Base-by-base conservation (phyloP, 2,329 filamentous ascomycete species). In the Pseudocercospora pini-densiflorae region DNA sequence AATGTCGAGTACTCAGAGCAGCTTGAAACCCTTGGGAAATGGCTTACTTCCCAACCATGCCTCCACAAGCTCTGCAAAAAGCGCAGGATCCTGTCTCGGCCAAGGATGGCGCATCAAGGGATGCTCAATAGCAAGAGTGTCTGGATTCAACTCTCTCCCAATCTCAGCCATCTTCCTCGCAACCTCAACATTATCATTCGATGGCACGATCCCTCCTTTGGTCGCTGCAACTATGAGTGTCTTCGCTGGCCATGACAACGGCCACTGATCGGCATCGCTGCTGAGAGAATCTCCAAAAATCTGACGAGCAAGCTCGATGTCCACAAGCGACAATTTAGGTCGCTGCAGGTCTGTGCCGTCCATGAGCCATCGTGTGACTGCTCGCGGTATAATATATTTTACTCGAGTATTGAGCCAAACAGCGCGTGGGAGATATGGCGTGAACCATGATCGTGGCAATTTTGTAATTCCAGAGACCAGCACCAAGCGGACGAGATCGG, bases 61-160 rank as follows among this genome's bases (percentile, higher is more conserved):
- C 40, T 27, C 61, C 9, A 70, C 65, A 23, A 65, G 62, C 16
- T 66, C 58, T n/a, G 73, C 73, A 59, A 74, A 76, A 33, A 75
- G 45, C 19, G 60, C 53, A 29, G 74, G 69, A 29, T 66, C 68
- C 59, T 76, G 74, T 29, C 66, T 45, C 61, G 63, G 68, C 74
- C 74, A 76, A 14, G 73, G 71, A 66, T 75, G 74, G 21, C 73
- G 61, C 71, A 74, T 73, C 8, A 57, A 51, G 4, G 59, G 33
- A 62, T 74, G 70, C 12, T 59, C 66, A 24, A 67, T 66, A 29
- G 73, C 73, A n/a, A 49, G 55, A 10, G 69, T 74, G 24, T 61
- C 67, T 23, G 49, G 14, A 60, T 73, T 71, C 16, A 23, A 47
- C 47, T 69, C 43, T 27, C 62, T 27, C 5, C 66, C 73, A 61